Base-by-base conservation (phyloP, 108 stramenopile species). In the Skeletonema grethae region DNA sequence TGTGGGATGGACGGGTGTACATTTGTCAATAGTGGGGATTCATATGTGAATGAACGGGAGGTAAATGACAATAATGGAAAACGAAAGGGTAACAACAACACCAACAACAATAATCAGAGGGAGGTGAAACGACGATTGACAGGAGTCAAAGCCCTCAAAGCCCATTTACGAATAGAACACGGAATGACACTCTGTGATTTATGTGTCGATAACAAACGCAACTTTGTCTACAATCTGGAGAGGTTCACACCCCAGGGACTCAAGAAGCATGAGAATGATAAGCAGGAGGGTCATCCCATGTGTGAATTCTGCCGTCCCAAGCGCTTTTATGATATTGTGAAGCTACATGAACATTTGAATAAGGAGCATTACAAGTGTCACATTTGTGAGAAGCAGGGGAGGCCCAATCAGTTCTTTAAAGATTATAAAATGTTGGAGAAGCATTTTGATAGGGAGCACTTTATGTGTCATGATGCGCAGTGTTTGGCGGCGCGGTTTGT, bases 301-400 rank as follows among this genome's bases (percentile, higher is more conserved):
- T 97, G 96, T 75, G 91, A 93, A 67, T 95, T 97, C 66, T 97
- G 96, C 67, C 65, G 76, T 9, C 90, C 90, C 4, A 79, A 78
- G 35, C 75, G 93, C 9, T 93, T 92, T 35, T 95, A 97, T 69
- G 91, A 93, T 67, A 69, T 94, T 35, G 82, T 86, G 6, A 72
- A 82, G 28, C 65, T 97, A 31, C 89, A 97, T 69, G 71, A 83
- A 28, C 96, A 97, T 83, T 85, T 97, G 69, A 88, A 93, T 46
- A 83, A 90, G 75, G 89, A 94, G 11, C 96, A 97, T 75, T 95
- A 94, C 77, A 91, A 91, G 65, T 97, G 96, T 70, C 86, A 90
- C 74, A 76, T 97, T 48, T 95, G 96, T 63, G 87, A 95, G 58
- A 84, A 83, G 64, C 72, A 79, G 73, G 92, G 90, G 1, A 66